Evolutionary conservation across 2,329 filamentous ascomycete genomes (phyloP), one percentile per base, ranked within the genome.

Genomic region (Microsporum ferrugineum): DNA sequence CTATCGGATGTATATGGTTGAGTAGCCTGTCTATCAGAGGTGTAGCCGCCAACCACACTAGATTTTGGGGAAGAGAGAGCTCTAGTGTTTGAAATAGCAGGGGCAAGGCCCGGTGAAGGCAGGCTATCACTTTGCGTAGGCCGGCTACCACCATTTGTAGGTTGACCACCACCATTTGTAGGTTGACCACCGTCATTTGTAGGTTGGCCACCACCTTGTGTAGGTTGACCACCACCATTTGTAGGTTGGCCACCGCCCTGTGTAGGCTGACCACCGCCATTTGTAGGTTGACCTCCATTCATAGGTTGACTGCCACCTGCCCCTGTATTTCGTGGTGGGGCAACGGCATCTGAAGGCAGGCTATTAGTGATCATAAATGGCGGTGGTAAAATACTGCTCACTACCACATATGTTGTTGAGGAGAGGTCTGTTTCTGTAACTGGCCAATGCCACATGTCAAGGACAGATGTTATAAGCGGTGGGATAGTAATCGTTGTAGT

Each of bases 311-410:
- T 7, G 17, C 17, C 17, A 23, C 17, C 17, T 23, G 17, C 17
- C 7, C 45, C 45, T 5, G 23, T 51, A 51, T 14, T 31, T n/a
- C 31, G 45, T 2, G 45, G 45, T 10, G 45, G 45, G 27, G 45
- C 6, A 5, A 51, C 45, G 27, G 45, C 27, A 5, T 29, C 27
- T 14, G 23, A 12, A 3, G 59, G 51, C 31, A 27, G 34, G 8
- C 12, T 57, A 4, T 60, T 49, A 39, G 60, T 61, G 36, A 61
- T 58, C 39, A 61, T 55, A 58, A 61, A 61, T n/a, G 60, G 60
- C 6, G 53, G 60, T 39, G 60, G 60, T 10, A 58, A 39, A 33
- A 61, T 61, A 31, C 60, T 58, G 17, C 39, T 36, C 5, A 57
- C 17, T n/a, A 61, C 34, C 31, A 14, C 27, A 17, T 58, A 41